Evolutionary conservation across 306 rosid species (phyloP), one percentile per base, ranked within the genome.

Genomic region (Vigna reflexopilosa): DNA sequence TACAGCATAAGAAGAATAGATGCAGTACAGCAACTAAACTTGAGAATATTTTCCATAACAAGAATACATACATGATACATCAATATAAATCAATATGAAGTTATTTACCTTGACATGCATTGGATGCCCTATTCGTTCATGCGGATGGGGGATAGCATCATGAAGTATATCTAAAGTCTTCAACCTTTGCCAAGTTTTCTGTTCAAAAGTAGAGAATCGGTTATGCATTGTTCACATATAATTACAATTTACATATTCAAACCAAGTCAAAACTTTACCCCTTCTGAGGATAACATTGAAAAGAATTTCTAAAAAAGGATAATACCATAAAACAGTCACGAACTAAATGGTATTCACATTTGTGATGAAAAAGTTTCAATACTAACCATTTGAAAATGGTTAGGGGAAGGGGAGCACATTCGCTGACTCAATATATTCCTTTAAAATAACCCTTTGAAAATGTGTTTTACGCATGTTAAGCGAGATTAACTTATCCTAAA

Each of bases 101-200:
- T 77, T 44, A 63, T 30, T 75, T 90, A 90, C 97, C 93, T 90
- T 92, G 68, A 55, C 77, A 82, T 92, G 93, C 93, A 90, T 85
- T 67, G 97, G 97, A 83, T 90, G 96, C 26, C 96, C 97, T 51
- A 80, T 74, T 86, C 93, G 90, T 57, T 84, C 80, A 34, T 47
- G 42, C 48, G 92, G 92, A 87, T 86, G 85, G 72, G 93, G 97
- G 77, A 88, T 73, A 68, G 93, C 87, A 70, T 92, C 95, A 70
- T 83, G 89, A 77, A 92, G 97, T 81, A 92, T 81, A 83, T 86
- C 84, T 47, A 80, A 49, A 57, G 86, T 75, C 88, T 78, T 87
- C 89, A 90, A 77, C 81, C 88, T 85, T 75, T 92, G 90, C 95
- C 95, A 90, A 42, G 97, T 87, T 90, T 66, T 92, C 97, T 92